Evolutionary conservation across 768 basidiomycete genomes (phyloP).

Genomic region (Suillus spraguei): DNA sequence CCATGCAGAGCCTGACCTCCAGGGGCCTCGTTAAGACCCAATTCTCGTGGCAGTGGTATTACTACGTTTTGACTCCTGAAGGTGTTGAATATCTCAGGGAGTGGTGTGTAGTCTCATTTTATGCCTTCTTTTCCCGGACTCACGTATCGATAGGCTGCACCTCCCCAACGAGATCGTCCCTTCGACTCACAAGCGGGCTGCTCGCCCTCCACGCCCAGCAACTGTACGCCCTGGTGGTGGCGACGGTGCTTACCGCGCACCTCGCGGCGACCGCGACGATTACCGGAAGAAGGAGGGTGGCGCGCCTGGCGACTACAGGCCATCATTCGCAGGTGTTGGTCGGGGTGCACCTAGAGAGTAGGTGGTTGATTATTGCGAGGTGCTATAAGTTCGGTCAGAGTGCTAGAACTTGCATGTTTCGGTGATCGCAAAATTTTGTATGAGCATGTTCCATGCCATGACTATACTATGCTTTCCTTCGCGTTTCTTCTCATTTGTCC

Average conservation of each 20-base stretch:
- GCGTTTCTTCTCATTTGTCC: slow-evolving; percentile 2
- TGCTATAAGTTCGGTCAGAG: slow-evolving; percentile 7
- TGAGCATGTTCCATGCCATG: slow-evolving; percentile 31
- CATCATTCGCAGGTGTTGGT: slow-evolving; percentile 87
- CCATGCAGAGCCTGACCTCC: slow-evolving; percentile 68
- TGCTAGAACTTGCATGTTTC: slow-evolving; percentile 4
- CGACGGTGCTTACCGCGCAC: slow-evolving; percentile 81
- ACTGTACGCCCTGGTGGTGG: slow-evolving; percentile 69
- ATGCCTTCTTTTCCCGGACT: background rate
- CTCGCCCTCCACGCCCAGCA: slow-evolving; percentile 83
- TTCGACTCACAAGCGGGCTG: slow-evolving; percentile 95
- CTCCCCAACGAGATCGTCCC: slow-evolving; percentile 96
- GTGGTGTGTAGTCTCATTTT: slow-evolving; percentile 47
- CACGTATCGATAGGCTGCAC: slow-evolving; percentile 67
- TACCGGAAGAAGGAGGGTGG: slow-evolving; percentile 88
- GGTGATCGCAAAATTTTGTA: slow-evolving; percentile 24
- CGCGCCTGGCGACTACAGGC: slow-evolving; percentile 87
- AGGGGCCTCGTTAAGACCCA: slow-evolving; percentile 96
- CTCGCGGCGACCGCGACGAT: slow-evolving; percentile 87
- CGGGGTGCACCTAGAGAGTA: slow-evolving; percentile 82
- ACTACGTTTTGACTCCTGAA: slow-evolving; percentile 96
- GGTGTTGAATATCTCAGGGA: slow-evolving; percentile 97
- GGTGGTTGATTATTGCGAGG: slow-evolving; percentile 5
- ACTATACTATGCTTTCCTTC: slow-evolving; percentile 28
- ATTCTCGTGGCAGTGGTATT: slow-evolving; percentile 99